phyloP scores from a whole-genome alignment of 163 green algal species.

The Chloromonas sp. region DNA sequence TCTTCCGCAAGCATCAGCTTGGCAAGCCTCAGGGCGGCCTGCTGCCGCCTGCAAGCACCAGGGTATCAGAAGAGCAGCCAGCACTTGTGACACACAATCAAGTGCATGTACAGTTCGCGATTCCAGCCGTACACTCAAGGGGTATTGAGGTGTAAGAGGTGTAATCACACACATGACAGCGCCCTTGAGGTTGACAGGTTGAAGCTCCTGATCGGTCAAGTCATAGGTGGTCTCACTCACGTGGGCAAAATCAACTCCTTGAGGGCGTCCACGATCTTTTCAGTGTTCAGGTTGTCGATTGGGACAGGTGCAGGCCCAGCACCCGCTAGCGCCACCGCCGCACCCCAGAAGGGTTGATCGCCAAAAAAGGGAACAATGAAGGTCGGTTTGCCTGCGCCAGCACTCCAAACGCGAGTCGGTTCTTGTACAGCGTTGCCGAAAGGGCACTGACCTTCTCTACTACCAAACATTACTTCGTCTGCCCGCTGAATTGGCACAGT shows the following conservation, averaged over 20 bases:
- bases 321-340: conserved; percentile 18
- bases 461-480: no score
- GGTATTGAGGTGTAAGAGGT: neutral
- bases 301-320: conserved; percentile 54
- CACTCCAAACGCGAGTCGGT: neutral
- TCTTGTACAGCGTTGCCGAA: no score
- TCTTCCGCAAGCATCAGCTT: conserved; percentile 14
- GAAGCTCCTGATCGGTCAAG: neutral
- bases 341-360: conserved; percentile 65
- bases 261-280: conserved; percentile 30
- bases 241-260: conserved; percentile 15
- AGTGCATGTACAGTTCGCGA: neutral
- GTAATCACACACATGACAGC: neutral
- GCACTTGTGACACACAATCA: no score
- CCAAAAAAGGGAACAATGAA: conserved; percentile 62
- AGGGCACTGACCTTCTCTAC: no score
- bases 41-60: neutral
- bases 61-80: neutral
- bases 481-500: neutral
- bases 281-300: conserved; percentile 43
- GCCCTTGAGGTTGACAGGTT: neutral
- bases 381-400: conserved; percentile 37
- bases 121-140: neutral
- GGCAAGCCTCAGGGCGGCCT: neutral
- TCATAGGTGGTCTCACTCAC: neutral